Base-by-base conservation (phyloP, 805 yeast species). In the Pichia scutulata region DNA sequence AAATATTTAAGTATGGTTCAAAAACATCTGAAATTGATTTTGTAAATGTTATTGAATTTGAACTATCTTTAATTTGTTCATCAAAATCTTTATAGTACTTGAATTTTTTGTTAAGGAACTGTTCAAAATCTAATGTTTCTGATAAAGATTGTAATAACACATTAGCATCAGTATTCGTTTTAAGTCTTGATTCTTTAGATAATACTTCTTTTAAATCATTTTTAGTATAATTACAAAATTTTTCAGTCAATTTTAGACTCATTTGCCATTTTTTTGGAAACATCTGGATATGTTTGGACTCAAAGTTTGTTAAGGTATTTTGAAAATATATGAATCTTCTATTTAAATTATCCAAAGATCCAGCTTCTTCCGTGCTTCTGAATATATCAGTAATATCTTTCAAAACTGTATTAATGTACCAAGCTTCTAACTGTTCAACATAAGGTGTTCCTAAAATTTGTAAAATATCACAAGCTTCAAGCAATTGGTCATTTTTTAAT, bases 361-460 rank as follows among this genome's bases (percentile, higher is more conserved):
- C 97, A 0, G 99, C 99, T 67, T 93, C 99, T 58, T 89, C 97
- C 14, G 81, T 74, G 10, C 82, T 73, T 48, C 80, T 77, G 68
- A 93, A 93, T 12, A 93, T 88, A 22, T 79, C 70, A 36, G 76
- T 76, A 42, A 92, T 80, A 59, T 92, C 98, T 59, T 77, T 77
- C 48, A 93, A 71, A 54, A 84, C 81, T 28, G 73, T 73, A 50
- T 77, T 78, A 52, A 86, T 77, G 64, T 85, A 87, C 92, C 95
- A 88, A 44, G 75, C 78, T 9, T 81, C 67, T 44, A 92, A 71
- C 59, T 82, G 79, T 46, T 78, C 78, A 44, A 73, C 76, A 53
- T 81, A 76, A 46, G 79, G 74, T 6, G 64, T 62, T 24, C 86
- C 86, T 44, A 87, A 68, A 10, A 76, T 64, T 53, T 88, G 93